Percentiles rank a stretch among this genome's conserved stretches.
Evolutionary conservation across 306 rosid genomes (phyloP).

Genomic region (Casuarina glauca): DNA sequence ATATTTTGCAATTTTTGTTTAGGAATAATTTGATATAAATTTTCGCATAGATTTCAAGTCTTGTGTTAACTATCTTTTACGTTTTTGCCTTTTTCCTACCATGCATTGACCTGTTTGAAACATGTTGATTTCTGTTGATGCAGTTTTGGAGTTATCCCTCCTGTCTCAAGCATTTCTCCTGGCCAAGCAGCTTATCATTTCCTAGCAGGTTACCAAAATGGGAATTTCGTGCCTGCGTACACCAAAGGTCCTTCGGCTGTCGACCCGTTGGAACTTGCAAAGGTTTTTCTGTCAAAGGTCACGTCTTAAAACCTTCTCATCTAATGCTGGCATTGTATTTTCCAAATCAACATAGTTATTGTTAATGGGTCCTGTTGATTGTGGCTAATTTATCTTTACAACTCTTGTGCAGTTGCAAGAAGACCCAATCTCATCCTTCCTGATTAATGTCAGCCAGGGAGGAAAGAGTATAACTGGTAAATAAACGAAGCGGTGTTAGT

Average conservation of each 20-base stretch:
- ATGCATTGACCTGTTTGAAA: slow-evolving; percentile 2
- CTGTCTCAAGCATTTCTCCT: slow-evolving; percentile 45
- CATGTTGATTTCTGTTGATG: slow-evolving; percentile 16
- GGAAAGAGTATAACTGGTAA: slow-evolving; percentile 33
- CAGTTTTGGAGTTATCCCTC: slow-evolving; percentile 41
- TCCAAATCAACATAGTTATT: not conserved
- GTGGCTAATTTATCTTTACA: slow-evolving; percentile 5
- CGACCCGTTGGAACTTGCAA: slow-evolving; percentile 39
- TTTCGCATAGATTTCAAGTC: not conserved
- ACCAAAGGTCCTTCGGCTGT: slow-evolving; percentile 31
- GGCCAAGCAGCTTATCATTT: slow-evolving; percentile 58
- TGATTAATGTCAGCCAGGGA: slow-evolving; percentile 37
- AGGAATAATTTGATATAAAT: not conserved
- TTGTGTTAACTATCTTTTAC: not conserved
- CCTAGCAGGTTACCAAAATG: slow-evolving; percentile 49
- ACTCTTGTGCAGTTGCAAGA: slow-evolving; percentile 44
- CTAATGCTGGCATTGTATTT: not conserved
- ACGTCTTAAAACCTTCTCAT: slow-evolving; percentile 2
- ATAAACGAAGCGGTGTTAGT: slow-evolving; percentile 3
- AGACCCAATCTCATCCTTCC: slow-evolving; percentile 37
- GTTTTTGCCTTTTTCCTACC: not conserved
- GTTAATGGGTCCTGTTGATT: not conserved
- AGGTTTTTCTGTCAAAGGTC: slow-evolving; percentile 43
- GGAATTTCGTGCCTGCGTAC: slow-evolving; percentile 50
- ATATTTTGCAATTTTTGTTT: not conserved